phyloP scores from a whole-genome alignment of 495 filamentous ascomycete genomes.

The Podospora pseudocomata region DNA sequence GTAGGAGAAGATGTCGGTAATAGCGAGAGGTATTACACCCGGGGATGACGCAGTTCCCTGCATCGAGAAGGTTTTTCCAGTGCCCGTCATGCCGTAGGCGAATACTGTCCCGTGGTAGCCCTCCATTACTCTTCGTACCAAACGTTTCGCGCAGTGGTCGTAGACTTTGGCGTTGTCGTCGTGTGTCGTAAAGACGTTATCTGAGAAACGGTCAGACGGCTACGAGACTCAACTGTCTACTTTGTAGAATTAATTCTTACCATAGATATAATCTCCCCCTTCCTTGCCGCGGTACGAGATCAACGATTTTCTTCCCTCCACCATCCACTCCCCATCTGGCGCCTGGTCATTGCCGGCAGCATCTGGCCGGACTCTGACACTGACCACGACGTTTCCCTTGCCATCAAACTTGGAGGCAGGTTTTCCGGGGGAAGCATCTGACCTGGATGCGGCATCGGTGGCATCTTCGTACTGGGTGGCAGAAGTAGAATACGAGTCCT shows the following conservation, averaged over 20 bases:
- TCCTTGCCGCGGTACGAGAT: slow-evolving; percentile 84
- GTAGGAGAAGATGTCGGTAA: slow-evolving; percentile 98
- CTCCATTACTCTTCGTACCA: slow-evolving; percentile 97
- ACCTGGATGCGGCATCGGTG: slow-evolving; percentile 47
- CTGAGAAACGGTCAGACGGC: slow-evolving; percentile 42
- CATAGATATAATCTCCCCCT: slow-evolving; percentile 89
- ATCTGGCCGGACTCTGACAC: slow-evolving; percentile 89
- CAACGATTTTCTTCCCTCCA: slow-evolving; percentile 78
- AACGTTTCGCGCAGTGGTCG: slow-evolving; percentile 85
- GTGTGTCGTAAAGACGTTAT: slow-evolving; percentile 91
- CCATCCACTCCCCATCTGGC: slow-evolving; percentile 81
- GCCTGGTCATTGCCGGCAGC: slow-evolving; percentile 55
- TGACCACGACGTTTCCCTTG: slow-evolving; percentile 95
- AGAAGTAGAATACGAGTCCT: slow-evolving; percentile 86
- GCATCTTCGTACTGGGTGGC: slow-evolving; percentile 81
- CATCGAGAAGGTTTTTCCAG: slow-evolving; percentile 98
- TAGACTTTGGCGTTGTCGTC: slow-evolving; percentile 94
- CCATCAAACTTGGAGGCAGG: slow-evolving; percentile 54
- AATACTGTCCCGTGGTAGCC: slow-evolving; percentile 98
- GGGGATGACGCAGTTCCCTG: slow-evolving; percentile 96
- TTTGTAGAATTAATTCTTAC: slow-evolving; percentile 45
- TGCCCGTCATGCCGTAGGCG: slow-evolving; percentile 98
- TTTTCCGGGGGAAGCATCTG: slow-evolving; percentile 39
- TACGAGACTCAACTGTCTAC: background rate
- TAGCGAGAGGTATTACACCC: slow-evolving; percentile 93